These are phyloP conservation scores for Calonectria montana DNA, from an alignment of 2,329 filamentous ascomycete species.

Conservation along the genomic window DNA sequence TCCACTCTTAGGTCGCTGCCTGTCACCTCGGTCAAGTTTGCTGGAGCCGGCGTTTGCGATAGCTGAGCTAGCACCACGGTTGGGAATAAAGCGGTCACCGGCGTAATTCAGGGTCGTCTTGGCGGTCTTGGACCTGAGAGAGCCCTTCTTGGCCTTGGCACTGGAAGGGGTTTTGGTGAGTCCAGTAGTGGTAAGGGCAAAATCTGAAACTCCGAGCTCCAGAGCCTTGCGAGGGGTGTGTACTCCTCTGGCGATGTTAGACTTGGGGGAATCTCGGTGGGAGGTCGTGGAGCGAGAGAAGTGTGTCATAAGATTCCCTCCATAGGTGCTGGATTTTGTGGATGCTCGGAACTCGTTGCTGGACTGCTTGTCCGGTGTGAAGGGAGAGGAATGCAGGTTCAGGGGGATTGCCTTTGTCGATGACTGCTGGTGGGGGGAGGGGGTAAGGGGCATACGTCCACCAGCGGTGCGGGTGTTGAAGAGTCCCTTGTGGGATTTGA, in stretches of 20 bases:
- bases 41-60: conserved; percentile 83
- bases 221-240: conserved; percentile 84
- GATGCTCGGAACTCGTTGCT: conserved; percentile 63
- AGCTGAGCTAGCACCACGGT: conserved; percentile 89
- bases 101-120: conserved; percentile 86
- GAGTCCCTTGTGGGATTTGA: conserved; percentile 94
- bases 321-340: conserved; percentile 82
- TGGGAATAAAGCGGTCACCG: conserved; percentile 96
- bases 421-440: conserved; percentile 81
- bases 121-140: conserved; percentile 66
- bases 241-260: conserved; percentile 84
- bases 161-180: conserved; percentile 69
- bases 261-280: conserved; percentile 92
- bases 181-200: conserved; percentile 88
- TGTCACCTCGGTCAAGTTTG: conserved; percentile 81
- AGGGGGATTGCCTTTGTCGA: conserved; percentile 59
- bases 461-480: conserved; percentile 94
- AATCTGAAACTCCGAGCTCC: conserved; percentile 93
- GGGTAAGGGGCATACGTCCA: conserved; percentile 93
- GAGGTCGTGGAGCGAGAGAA: conserved; percentile 76
- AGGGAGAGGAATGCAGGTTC: conserved; percentile 77
- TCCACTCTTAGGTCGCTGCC: conserved; percentile 78
- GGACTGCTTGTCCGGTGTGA: conserved; percentile 74
- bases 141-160: conserved; percentile 66
- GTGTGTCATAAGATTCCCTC: conserved; percentile 82